Evolutionary conservation across 2,329 filamentous ascomycete genomes (phyloP), one percentile per base, ranked within the genome.

Genomic region (Trichoderma sp.): DNA sequence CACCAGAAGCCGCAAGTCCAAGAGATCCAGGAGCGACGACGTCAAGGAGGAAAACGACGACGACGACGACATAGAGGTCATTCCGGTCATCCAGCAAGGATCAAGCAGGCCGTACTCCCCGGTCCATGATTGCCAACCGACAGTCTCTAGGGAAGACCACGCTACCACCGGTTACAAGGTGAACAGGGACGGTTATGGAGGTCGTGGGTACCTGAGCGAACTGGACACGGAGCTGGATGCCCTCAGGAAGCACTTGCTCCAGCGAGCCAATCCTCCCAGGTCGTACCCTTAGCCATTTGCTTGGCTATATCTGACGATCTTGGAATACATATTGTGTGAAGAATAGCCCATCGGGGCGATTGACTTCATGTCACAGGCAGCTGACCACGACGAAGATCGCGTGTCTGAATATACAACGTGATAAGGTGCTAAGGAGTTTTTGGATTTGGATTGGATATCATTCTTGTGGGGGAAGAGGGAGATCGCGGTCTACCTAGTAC

Each of bases 201-300:
- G 52, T 12, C 64, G 59, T 9, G 64, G 58, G 15, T 66, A 52
- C 7, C 26, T 66, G 47, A 62, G 44, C 19, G 59, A 51, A 10
- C 59, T 63, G 26, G 55, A 44, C 26, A 47, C 59, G 12, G 64
- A 66, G 59, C 30, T 66, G 51, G 61, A 63, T 15, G 58, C 54
- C 7, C 64, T 66, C 19, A 39, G 64, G 52, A 66, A 63, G 52
- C 59, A 66, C 17, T 24, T 66, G 14, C 45, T 66, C 30, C 64
- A 66, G 21, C 59, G 64, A 3, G 64, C 64, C 43, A 63, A 63
- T 24, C 44, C 34, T 48, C 51, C 59, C 19, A 62, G 48, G 21
- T 30, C 59, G 24, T 52, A 45, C 21, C 39, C 48, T 14, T 62
- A 21, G 41, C 10, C 24, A 47, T 26, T 61, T 7, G 15, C n/a